Evolutionary conservation across 2,329 filamentous ascomycete species (phyloP).

Genomic region (Dactylellina drechsleri): DNA sequence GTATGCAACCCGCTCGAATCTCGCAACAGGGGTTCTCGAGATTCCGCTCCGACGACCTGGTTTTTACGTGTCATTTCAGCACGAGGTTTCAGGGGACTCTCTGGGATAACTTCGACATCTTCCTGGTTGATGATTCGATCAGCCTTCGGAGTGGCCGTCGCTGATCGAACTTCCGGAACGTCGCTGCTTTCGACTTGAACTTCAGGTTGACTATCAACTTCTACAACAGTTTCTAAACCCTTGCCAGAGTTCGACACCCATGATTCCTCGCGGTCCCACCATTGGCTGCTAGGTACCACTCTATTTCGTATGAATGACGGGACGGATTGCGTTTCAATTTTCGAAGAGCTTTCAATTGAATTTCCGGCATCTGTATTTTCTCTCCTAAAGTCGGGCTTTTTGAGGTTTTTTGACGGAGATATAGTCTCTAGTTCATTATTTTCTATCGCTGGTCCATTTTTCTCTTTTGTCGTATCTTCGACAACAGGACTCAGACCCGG

Average conservation of each 20-base stretch:
- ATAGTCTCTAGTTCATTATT: background rate
- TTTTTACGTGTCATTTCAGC: background rate
- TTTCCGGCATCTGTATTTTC: background rate
- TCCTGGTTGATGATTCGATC: slow-evolving; percentile 9
- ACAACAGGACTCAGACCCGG: slow-evolving; percentile 30
- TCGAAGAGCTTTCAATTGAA: background rate
- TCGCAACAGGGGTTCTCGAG: slow-evolving; percentile 35
- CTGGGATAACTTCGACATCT: slow-evolving; percentile 21
- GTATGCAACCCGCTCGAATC: slow-evolving; percentile 40
- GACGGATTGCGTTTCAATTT: background rate
- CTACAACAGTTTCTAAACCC: slow-evolving; percentile 31
- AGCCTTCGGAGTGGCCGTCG: slow-evolving; percentile 8
- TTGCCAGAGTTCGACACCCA: slow-evolving; percentile 12
- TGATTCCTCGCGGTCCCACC: slow-evolving; percentile 50
- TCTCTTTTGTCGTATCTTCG: slow-evolving; percentile 16
- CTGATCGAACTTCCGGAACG: background rate
- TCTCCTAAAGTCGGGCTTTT: slow-evolving; percentile 22
- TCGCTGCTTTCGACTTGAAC: slow-evolving; percentile 36
- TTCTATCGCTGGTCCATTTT: background rate
- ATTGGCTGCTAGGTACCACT: slow-evolving; percentile 42
- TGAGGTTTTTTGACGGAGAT: background rate
- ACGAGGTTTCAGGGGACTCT: slow-evolving; percentile 21
- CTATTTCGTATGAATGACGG: slow-evolving; percentile 8
- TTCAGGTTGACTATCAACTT: slow-evolving; percentile 48
- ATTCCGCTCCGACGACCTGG: background rate